Conservation (phyloP, 1,284 basidiomycete genomes). For the Anthracocystis setariae region DNA sequence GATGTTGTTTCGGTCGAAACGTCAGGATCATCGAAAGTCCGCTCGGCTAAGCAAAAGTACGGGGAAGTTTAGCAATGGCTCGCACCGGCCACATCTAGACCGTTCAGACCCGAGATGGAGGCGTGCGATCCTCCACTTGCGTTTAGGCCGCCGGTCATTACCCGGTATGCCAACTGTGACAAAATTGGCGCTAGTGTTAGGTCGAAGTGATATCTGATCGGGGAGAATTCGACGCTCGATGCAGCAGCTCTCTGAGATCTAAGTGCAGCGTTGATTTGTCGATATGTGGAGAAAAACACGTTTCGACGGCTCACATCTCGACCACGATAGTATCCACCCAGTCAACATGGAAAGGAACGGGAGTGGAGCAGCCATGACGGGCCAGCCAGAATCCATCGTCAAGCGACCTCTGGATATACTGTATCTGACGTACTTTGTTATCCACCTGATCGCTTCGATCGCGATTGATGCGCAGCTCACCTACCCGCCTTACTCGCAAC, state of each 20-base stretch:
- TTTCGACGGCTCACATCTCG: no score
- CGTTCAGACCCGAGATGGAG: neutral
- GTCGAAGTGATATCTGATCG: no score
- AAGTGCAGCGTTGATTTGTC: neutral
- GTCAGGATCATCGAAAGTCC: no score
- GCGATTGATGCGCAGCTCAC: constrained; percentile 51
- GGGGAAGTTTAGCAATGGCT: neutral
- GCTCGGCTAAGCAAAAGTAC: no score
- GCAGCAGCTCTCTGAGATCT: neutral
- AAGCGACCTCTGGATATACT: constrained; percentile 38
- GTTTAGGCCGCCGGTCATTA: neutral
- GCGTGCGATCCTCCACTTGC: no score
- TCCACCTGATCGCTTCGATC: constrained; percentile 49
- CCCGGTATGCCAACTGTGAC: no score
- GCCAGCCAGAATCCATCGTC: constrained; percentile 5
- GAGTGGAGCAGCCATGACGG: neutral
- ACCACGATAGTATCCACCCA: neutral
- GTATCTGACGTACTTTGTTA: constrained; percentile 49
- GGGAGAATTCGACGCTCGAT: neutral
- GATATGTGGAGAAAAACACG: neutral
- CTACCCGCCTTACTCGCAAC: constrained; percentile 41
- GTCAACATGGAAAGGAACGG: neutral
- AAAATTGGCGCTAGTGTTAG: neutral
- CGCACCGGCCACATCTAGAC: neutral
- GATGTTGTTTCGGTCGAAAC: no score